A percentile compares a stretch with the other conserved stretches of the same genome.
These are phyloP conservation scores for Salvia rosmarinus DNA, from an alignment of 257 asterid species.

Conservation along the genomic window DNA sequence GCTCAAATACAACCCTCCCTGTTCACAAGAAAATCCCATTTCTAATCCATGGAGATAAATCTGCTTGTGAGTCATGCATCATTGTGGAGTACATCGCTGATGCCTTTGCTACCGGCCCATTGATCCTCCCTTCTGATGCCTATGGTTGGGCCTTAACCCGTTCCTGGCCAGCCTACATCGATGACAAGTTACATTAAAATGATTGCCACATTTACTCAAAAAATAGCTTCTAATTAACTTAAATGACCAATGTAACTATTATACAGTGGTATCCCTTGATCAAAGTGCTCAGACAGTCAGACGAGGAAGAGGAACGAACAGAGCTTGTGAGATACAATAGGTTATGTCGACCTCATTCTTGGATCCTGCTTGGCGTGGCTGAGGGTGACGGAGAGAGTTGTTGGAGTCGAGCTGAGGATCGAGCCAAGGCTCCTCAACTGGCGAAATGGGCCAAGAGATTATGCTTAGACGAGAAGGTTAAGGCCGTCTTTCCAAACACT, in stretches of 20 bases:
- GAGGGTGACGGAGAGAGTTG: constrained; percentile 35
- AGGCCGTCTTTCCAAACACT: constrained; percentile 33
- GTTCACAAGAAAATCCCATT: constrained; percentile 55
- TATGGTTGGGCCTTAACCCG: constrained; percentile 51
- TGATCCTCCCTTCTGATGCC: constrained; percentile 50
- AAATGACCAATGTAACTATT: background rate
- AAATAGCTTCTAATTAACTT: background rate
- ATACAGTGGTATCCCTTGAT: constrained; percentile 44
- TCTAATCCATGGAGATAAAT: constrained; percentile 42
- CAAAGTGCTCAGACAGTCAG: constrained; percentile 28
- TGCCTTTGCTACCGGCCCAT: constrained; percentile 39
- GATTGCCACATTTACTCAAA: background rate
- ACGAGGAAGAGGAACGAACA: constrained; percentile 26
- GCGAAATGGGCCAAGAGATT: constrained; percentile 37
- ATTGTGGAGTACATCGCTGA: constrained; percentile 51
- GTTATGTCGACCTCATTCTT: constrained; percentile 50
- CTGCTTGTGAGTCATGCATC: constrained; percentile 52
- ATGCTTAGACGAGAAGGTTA: constrained; percentile 20
- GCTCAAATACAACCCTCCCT: constrained; percentile 51
- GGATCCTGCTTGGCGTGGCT: constrained; percentile 50
- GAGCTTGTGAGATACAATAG: constrained; percentile 40
- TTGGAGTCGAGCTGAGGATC: constrained; percentile 33
- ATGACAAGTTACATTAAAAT: constrained; percentile 40
- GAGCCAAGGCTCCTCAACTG: constrained; percentile 38
- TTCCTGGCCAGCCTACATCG: constrained; percentile 57